Base-by-base conservation (phyloP, 441 rosid genomes). In the Capsella rubella region DNA sequence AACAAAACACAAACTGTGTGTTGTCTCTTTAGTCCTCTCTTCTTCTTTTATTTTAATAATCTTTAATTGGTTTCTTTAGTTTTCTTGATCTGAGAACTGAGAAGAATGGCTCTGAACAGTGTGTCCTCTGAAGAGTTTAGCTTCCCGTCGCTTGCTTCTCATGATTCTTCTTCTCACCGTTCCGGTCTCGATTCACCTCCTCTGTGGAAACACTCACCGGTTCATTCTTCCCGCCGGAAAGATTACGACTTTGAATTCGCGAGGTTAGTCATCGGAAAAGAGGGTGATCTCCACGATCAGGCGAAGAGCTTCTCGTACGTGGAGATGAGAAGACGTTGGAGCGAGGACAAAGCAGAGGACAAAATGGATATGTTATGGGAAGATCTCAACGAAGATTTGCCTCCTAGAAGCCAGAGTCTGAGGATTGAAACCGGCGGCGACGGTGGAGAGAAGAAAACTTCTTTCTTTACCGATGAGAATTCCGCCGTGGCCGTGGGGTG, bases 351-450 rank as follows among this genome's bases (percentile, higher is more conserved):
- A 12, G 55, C 61, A 66, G 85, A 82, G 59, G 91, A 91, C 55
- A 87, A 81, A 75, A 90, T 91, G 97, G 98, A 93, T 78, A 64
- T 85, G 83, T 59, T 93, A 56, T 93, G 98, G 98, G 98, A 93
- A 70, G 89, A 90, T 77, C 89, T 93, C 69, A 91, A 91, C 39
- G 90, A 87, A 63, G 91, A 91, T 10, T 14, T 83, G 6, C 63
- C 61, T 0, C 76, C 80, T 2, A 79, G 77, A 77, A 77, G 80
- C 13, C 76, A 71, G 35, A 77, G 80, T 42, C 14, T 71, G 32
- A 77, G 80, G 31, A 59, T 71, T 13, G 71, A 49, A 0, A 0
- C 3, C 16, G 45, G 18, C 1, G 53, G 68, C 0, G 67, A 53
- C 25, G 70, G 45, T 14, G 74, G 56, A 49, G 76, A 64, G 18